A percentile compares a stretch with the other conserved stretches of the same genome.
Evolutionary conservation across 352 stramenopile species (phyloP).

Genomic region (Globisporangium middletonii): DNA sequence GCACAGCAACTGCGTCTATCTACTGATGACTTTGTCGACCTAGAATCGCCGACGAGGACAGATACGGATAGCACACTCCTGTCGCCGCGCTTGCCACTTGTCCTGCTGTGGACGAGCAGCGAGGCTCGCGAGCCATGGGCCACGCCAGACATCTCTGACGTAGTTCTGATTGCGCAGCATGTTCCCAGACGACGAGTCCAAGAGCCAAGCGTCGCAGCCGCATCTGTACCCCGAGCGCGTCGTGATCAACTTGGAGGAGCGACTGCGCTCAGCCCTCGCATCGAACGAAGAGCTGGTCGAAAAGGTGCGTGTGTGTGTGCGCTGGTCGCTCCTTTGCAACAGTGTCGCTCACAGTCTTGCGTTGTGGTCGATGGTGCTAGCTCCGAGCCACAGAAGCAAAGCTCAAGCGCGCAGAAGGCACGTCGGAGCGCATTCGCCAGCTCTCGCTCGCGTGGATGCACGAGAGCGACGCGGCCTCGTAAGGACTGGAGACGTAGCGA

Average conservation of each 20-base stretch:
- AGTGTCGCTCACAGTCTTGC: neutral
- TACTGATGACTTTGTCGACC: slow-evolving; percentile 84
- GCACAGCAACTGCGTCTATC: slow-evolving; percentile 30
- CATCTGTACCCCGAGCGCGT: slow-evolving; percentile 31
- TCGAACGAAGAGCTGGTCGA: slow-evolving; percentile 33
- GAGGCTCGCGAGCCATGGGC: too few species aligned
- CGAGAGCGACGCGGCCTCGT: neutral
- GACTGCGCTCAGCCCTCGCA: slow-evolving; percentile 23
- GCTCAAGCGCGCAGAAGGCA: slow-evolving; percentile 21
- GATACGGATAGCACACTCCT: slow-evolving; percentile 79
- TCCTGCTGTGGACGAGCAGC: neutral
- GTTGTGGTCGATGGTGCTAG: slow-evolving; percentile 8
- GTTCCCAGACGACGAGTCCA: slow-evolving; percentile 11
- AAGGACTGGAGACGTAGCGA: neutral
- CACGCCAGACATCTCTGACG: neutral
- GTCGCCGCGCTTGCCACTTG: neutral
- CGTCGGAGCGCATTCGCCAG: slow-evolving; percentile 32
- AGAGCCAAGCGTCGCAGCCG: slow-evolving; percentile 16
- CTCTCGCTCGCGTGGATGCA: slow-evolving; percentile 44
- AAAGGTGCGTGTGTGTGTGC: slow-evolving; percentile 18
- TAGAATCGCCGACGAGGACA: slow-evolving; percentile 88
- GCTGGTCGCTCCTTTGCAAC: neutral
- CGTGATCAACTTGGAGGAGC: slow-evolving; percentile 33
- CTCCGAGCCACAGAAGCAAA: neutral
- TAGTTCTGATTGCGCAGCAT: slow-evolving; percentile 10